Base-by-base conservation (phyloP, 768 basidiomycete species). In the Kwoniella pini region DNA sequence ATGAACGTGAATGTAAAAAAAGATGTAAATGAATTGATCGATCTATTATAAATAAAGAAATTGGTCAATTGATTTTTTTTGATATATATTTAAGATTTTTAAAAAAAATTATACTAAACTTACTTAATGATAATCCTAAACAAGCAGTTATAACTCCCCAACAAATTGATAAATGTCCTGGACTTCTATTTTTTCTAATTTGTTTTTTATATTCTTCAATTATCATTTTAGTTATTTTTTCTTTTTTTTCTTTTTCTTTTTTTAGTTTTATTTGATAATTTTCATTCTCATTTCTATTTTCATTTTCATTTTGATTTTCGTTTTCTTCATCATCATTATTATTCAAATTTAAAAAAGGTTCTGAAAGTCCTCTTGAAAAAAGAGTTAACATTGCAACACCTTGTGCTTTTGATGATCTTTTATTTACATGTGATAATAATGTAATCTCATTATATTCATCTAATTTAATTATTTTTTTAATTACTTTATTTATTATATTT, bases 301-400 rank as follows among this genome's bases (percentile, higher is more conserved):
- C 31, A 70, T 70, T 43, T 36, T 43, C 57, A 17, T 57, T 27
- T 38, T 63, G 22, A 40, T 64, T 72, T 42, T 75, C 51, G 45
- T 63, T 71, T 36, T 57, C 55, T 48, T 48, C 74, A 58, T 54
- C 73, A 79, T 51, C 54, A 60, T 15, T 26, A 27, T 45, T n/a
- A 52, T 31, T 24, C 30, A 21, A 11, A 64, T 69, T 1, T 82
- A 62, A 10, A 50, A 36, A 22, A 44, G 90, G 85, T 30, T 79
- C 79, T 3, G 88, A 84, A 72, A 97, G 87, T 0, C 90, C 89
- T 71, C 87, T 90, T 17, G 88, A 82, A 77, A 88, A 95, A 3
- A 98, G 82, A 0, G 92, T 91, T 30, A 99, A 84, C 42, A 97
- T 84, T 4, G 95, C 95, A 12, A 90, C 87, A 3, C 96, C 96